Evolutionary conservation across 495 filamentous ascomycete genomes (phyloP).

Genomic region (Aspergillus panamensis): DNA sequence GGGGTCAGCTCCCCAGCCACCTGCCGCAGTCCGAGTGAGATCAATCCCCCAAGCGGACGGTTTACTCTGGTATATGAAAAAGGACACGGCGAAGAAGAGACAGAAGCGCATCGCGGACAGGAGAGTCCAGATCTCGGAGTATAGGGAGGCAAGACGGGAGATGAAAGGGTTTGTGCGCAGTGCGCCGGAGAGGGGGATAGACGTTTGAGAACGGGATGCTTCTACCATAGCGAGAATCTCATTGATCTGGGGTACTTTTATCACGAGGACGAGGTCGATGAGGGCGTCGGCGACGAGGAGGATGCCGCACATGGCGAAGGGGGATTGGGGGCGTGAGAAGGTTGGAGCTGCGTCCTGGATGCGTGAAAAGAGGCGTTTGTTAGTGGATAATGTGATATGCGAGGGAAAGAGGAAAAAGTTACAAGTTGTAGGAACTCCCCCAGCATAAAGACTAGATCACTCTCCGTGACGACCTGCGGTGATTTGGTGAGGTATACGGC

Average conservation of each 20-base stretch:
- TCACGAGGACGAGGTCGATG: slow-evolving; percentile 69
- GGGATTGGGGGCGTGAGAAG: slow-evolving; percentile 60
- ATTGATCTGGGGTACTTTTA: slow-evolving; percentile 42
- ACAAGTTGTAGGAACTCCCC: slow-evolving; percentile 80
- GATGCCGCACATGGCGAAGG: slow-evolving; percentile 68
- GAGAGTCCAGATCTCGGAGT: slow-evolving; percentile 73
- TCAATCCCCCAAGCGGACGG: slow-evolving; percentile 34
- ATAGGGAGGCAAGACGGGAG: slow-evolving; percentile 42
- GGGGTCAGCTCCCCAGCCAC: slow-evolving; percentile 28
- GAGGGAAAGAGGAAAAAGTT: slow-evolving; percentile 24
- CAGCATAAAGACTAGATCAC: slow-evolving; percentile 75
- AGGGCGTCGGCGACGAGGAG: slow-evolving; percentile 64
- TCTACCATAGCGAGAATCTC: slow-evolving; percentile 38
- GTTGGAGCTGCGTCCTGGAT: slow-evolving; percentile 42
- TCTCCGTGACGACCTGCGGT: slow-evolving; percentile 67
- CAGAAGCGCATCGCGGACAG: slow-evolving; percentile 65
- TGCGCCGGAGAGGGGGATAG: slow-evolving; percentile 13
- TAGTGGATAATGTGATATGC: neutral
- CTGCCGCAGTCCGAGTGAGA: slow-evolving; percentile 20
- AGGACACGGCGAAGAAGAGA: slow-evolving; percentile 61
- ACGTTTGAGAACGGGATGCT: slow-evolving; percentile 18
- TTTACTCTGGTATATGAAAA: slow-evolving; percentile 65
- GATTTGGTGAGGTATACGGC: slow-evolving; percentile 77
- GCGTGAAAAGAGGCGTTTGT: neutral
- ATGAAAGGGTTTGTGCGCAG: slow-evolving; percentile 28